Conservation (phyloP, 805 yeast genomes). For the Vanderwaltozyma yarrowii region DNA sequence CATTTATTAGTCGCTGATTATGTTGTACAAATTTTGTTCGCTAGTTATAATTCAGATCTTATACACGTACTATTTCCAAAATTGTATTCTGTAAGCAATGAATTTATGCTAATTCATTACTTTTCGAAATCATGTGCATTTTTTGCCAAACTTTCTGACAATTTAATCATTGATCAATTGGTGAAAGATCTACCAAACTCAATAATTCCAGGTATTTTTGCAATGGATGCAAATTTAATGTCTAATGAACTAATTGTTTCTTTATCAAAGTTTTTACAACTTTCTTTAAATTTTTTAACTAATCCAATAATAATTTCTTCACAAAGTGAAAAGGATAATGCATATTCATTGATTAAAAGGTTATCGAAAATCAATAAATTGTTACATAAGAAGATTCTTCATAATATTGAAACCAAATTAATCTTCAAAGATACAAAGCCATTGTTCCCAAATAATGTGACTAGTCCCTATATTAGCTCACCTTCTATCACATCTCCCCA, state of each 20-base stretch:
- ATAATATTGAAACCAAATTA: constrained; percentile 16
- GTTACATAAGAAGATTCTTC: constrained; percentile 15
- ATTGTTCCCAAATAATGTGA: constrained; percentile 4
- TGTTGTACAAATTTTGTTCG: constrained; percentile 21
- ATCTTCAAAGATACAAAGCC: constrained; percentile 11
- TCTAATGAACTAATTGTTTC: constrained; percentile 17
- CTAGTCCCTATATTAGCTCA: constrained; percentile 13
- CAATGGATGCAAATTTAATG: constrained; percentile 5
- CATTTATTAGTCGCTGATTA: constrained; percentile 20
- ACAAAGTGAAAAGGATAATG: constrained; percentile 8
- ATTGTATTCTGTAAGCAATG: constrained; percentile 10
- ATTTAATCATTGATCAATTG: constrained; percentile 22
- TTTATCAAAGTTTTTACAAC: constrained; percentile 20
- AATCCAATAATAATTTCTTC: constrained; percentile 11
- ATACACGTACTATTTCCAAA: constrained; percentile 18
- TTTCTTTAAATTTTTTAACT: constrained; percentile 9
- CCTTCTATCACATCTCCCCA: constrained; percentile 26
- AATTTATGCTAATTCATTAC: constrained; percentile 17
- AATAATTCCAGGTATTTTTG: constrained; percentile 19
- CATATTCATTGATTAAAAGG: constrained; percentile 10
- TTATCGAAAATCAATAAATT: constrained; percentile 19
- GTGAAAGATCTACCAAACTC: constrained; percentile 15
- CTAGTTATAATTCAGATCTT: constrained; percentile 22
- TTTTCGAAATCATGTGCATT: constrained; percentile 20
- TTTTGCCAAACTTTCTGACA: constrained; percentile 20